Percentiles rank a stretch among this genome's conserved stretches.
Evolutionary conservation across 202 grass and related monocot genomes (phyloP).

Genomic region (Brachypodium distachyon): DNA sequence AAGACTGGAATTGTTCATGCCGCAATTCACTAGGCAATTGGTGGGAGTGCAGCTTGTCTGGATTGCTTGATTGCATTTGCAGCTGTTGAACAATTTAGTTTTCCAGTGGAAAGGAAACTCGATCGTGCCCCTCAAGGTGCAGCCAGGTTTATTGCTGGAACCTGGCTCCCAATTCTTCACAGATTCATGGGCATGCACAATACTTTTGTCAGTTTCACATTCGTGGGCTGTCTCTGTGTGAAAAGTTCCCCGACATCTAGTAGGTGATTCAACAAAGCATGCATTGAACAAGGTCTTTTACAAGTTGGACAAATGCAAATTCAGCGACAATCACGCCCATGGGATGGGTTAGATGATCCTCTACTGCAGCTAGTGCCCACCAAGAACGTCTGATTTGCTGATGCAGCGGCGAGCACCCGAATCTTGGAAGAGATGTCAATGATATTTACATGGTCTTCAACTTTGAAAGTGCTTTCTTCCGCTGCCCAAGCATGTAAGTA

Average conservation of each 20-base stretch:
- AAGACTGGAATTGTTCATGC: background rate
- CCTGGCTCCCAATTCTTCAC: too few species aligned
- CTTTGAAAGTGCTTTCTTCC: background rate
- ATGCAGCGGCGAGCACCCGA: background rate
- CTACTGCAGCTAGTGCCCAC: background rate
- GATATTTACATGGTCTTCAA: background rate
- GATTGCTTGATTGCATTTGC: too few species aligned
- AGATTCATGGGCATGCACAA: too few species aligned
- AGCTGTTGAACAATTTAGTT: too few species aligned
- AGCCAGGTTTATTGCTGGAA: too few species aligned
- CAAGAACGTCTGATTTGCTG: background rate
- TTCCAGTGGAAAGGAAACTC: too few species aligned
- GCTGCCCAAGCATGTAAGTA: constrained; percentile 10
- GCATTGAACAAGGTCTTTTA: background rate
- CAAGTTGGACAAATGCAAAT: background rate
- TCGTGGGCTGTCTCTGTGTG: too few species aligned
- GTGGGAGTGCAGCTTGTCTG: background rate
- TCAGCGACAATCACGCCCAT: background rate
- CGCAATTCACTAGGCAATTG: background rate
- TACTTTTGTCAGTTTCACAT: too few species aligned
- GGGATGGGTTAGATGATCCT: background rate
- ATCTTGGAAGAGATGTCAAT: background rate
- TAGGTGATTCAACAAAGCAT: too few species aligned
- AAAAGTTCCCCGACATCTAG: too few species aligned
- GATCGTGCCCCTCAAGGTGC: too few species aligned